Base-by-base conservation (phyloP, 345 rosid genomes). In the Cardamine occulta region DNA sequence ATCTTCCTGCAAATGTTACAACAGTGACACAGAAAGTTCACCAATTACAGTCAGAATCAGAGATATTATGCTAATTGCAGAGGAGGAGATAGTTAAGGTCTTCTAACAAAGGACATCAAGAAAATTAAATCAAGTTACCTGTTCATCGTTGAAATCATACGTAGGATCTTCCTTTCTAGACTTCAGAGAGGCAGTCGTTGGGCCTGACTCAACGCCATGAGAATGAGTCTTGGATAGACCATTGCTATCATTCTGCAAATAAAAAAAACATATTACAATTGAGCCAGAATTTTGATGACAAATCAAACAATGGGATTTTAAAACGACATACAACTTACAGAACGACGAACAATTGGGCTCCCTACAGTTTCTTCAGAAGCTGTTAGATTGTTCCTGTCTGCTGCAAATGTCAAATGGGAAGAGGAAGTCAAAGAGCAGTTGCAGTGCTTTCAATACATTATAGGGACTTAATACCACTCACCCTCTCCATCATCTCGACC, bases 251-350 rank as follows among this genome's bases (percentile, higher is more conserved):
- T 66, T 82, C 99, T 96, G 85, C 53, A 76, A 75, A 66, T 66
- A 70, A 75, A 79, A 79, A 74, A 69, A 67, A 73, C 62, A 79
- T 75, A 84, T 90, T 82, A 89, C 73, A 80, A 66, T 87, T 85
- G 87, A 84, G 81, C 76, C 63, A 68, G 72, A 71, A 77, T 81
- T 78, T 72, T 70, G 71, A 70, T 80, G 51, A 39, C 44, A 69
- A 84, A 83, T 75, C 73, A 63, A 80, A 79, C 57, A 85, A 80
- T 52, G 59, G 81, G 83, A 80, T 86, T 83, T 79, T 37, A 71
- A 85, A 82, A 91, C 93, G 92, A 96, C 98, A 91, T 96, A 96
- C 99, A 96, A 96, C 99, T 96, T 96, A 96, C 98, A 96, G 89
- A 89, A 93, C 96, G 94, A 80, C 97, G 95, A 91, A 82, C 86